These are phyloP conservation scores for Camellia oleifera DNA, from an alignment of 179 eudicot species.

Conservation along the genomic window DNA sequence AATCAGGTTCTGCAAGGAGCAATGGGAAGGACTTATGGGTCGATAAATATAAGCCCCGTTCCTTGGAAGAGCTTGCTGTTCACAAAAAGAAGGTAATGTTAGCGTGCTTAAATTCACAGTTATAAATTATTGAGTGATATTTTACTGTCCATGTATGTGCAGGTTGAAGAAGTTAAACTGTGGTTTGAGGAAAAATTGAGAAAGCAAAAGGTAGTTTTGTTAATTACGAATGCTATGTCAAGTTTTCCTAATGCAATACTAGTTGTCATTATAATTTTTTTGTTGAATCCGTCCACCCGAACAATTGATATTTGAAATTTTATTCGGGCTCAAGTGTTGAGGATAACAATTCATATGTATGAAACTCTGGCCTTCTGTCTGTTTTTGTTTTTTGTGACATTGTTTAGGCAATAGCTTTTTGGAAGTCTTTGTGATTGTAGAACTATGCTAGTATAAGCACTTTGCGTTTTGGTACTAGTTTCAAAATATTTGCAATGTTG, in stretches of 20 bases:
- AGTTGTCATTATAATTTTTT: neutral
- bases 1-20: conserved; percentile 29
- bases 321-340: neutral
- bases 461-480: neutral
- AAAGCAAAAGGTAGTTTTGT: conserved; percentile 42
- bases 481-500: neutral
- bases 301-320: neutral
- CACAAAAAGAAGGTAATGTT: conserved; percentile 83
- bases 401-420: neutral
- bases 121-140: conserved; percentile 2
- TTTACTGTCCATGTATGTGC: conserved; percentile 23
- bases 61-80: conserved; percentile 86
- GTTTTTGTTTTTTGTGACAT: neutral
- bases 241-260: neutral
- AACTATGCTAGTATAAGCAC: neutral
- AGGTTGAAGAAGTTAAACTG: conserved; percentile 88
- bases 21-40: conserved; percentile 60
- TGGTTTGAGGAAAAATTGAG: conserved; percentile 75
- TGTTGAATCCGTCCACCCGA: neutral
- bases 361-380: neutral
- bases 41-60: conserved; percentile 69
- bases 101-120: conserved; percentile 3
- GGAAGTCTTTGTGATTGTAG: neutral
- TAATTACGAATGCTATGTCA: neutral
- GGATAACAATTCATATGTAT: neutral